Conservation (phyloP, 2,329 filamentous ascomycete genomes). For the Sordariomycetes sp. region DNA sequence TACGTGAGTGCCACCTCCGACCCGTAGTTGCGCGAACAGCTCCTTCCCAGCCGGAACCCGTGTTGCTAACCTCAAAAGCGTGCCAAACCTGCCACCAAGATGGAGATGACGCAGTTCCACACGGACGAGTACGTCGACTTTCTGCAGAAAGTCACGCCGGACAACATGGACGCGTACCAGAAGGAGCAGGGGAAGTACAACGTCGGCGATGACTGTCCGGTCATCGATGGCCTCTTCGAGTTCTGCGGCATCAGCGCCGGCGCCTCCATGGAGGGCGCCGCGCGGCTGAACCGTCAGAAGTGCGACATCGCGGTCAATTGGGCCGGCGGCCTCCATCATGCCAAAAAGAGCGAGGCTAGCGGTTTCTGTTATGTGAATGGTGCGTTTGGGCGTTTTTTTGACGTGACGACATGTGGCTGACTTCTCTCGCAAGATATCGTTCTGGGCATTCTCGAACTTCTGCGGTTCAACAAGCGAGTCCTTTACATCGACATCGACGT, state of each 20-base stretch:
- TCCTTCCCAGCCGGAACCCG: background rate
- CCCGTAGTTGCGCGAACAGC: background rate
- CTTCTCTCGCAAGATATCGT: slow-evolving; percentile 63
- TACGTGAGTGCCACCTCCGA: slow-evolving; percentile 54
- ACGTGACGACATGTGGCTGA: slow-evolving; percentile 2
- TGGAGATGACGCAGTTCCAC: slow-evolving; percentile 91
- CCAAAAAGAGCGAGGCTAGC: slow-evolving; percentile 91
- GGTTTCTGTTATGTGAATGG: slow-evolving; percentile 99
- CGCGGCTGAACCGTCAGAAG: slow-evolving; percentile 79
- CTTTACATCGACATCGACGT: slow-evolving; percentile 96
- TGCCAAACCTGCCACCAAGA: slow-evolving; percentile 74
- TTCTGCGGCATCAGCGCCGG: slow-evolving; percentile 94
- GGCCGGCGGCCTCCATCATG: slow-evolving; percentile 94
- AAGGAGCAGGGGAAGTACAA: slow-evolving; percentile 84
- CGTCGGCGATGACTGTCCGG: slow-evolving; percentile 91
- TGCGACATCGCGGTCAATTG: slow-evolving; percentile 98
- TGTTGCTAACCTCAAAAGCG: slow-evolving; percentile 41
- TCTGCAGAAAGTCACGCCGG: slow-evolving; percentile 85
- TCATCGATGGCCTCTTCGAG: slow-evolving; percentile 95
- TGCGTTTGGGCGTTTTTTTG: slow-evolving; percentile 12
- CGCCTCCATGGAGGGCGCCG: slow-evolving; percentile 86
- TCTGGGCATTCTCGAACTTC: slow-evolving; percentile 82
- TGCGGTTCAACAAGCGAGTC: slow-evolving; percentile 87
- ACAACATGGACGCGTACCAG: slow-evolving; percentile 87
- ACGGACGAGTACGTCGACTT: slow-evolving; percentile 95